A percentile compares a stretch with the other conserved stretches of the same genome.
Conservation (phyloP, 2,329 filamentous ascomycete genomes). For the Trichophyton mentagrophytes region DNA sequence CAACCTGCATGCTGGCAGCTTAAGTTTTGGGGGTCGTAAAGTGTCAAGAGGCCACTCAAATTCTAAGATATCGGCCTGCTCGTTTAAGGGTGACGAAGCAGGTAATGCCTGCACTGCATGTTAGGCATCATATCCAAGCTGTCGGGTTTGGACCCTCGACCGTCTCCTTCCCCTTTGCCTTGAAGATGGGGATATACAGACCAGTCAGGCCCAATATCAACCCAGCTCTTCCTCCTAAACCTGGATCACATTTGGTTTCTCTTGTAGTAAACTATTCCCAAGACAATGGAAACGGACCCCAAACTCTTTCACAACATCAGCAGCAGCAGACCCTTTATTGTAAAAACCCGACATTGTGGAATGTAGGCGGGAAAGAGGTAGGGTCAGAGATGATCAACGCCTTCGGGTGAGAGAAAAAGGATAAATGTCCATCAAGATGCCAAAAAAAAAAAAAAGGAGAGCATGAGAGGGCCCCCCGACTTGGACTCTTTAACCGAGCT, state of each 20-base stretch:
- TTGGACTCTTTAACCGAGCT: neutral
- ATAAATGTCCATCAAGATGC: neutral
- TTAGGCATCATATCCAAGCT: neutral
- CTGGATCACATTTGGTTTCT: neutral
- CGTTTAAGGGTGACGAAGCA: neutral
- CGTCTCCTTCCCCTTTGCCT: neutral
- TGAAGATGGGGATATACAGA: neutral
- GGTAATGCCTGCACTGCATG: constrained; percentile 1
- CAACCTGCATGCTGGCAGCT: neutral
- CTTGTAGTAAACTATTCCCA: neutral
- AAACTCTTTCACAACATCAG: neutral
- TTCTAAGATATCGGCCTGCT: neutral
- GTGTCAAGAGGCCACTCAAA: neutral
- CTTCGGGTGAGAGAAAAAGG: neutral
- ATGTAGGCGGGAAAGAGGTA: neutral
- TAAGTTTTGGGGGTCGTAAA: neutral
- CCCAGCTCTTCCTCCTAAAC: neutral
- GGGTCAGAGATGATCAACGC: neutral
- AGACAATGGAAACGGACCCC: neutral
- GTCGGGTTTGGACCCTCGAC: constrained; percentile 1
- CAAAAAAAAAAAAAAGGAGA: neutral
- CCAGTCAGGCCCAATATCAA: neutral
- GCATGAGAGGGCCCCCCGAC: neutral
- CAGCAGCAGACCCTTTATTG: neutral
- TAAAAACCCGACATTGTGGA: neutral